These are phyloP conservation scores for Rauvolfia tetraphylla DNA, from an alignment of 257 asterid genomes.

Conservation along the genomic window DNA sequence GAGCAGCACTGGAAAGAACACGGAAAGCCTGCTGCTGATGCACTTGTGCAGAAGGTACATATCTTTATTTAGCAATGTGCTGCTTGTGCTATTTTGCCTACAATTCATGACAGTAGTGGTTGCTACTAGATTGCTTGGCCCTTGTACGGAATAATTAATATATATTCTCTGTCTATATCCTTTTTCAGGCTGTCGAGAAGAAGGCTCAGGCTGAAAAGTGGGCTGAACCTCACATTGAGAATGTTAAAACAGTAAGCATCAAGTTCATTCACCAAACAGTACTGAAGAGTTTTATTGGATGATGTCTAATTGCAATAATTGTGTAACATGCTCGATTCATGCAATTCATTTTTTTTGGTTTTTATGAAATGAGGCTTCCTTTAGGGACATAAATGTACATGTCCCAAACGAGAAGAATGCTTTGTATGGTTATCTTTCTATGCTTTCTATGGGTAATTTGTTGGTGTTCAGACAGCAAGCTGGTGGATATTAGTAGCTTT, in stretches of 20 bases:
- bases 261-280: background rate
- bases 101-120: background rate
- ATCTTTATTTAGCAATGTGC: background rate
- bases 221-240: conserved; percentile 87
- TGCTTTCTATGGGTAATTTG: background rate
- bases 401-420: background rate
- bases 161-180: conserved; percentile 4
- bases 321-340: background rate
- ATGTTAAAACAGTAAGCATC: conserved; percentile 66
- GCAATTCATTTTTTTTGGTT: background rate
- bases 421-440: background rate
- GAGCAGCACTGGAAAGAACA: conserved; percentile 75
- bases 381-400: background rate
- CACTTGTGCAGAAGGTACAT: conserved; percentile 55
- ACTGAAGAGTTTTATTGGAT: background rate
- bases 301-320: background rate
- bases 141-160: background rate
- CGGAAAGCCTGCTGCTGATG: conserved; percentile 78
- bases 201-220: conserved; percentile 71
- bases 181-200: conserved; percentile 64
- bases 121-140: background rate
- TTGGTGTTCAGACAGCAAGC: too few species aligned
- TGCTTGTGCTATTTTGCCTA: background rate
- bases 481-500: background rate
- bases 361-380: background rate